These are phyloP conservation scores for Penicillium sp. DNA, from an alignment of 2,329 filamentous ascomycete genomes.

Conservation along the genomic window DNA sequence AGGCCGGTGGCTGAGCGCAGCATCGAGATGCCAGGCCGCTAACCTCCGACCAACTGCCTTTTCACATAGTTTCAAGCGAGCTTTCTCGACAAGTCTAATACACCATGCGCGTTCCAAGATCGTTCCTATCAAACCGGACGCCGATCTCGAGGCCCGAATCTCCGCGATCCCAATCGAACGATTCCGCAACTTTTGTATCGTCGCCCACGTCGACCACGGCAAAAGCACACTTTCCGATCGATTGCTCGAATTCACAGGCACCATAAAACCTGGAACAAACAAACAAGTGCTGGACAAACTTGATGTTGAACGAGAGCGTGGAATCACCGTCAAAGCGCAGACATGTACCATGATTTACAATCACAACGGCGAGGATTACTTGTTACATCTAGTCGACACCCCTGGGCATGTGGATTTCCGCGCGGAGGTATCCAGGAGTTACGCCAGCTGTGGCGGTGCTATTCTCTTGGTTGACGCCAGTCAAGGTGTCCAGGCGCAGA, in stretches of 20 bases:
- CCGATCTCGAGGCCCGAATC: conserved; percentile 62
- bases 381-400: conserved; percentile 93
- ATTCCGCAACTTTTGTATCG: conserved; percentile 94
- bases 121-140: conserved; percentile 27
- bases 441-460: conserved; percentile 93
- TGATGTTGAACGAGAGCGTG: conserved; percentile 92
- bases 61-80: conserved; percentile 25
- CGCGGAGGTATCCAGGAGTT: conserved; percentile 92
- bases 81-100: conserved; percentile 34
- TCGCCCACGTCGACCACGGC: conserved; percentile 97
- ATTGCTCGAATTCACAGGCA: conserved; percentile 89
- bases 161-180: conserved; percentile 54
- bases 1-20: conserved; percentile 49
- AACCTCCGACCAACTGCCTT: conserved; percentile 31
- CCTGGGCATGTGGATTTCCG: conserved; percentile 97
- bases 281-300: conserved; percentile 97
- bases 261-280: conserved; percentile 81
- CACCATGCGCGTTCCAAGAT: conserved; percentile 24
- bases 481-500: conserved; percentile 96
- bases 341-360: conserved; percentile 98
- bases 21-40: conserved; percentile 34
- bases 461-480: conserved; percentile 92
- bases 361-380: conserved; percentile 80
- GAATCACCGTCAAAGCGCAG: conserved; percentile 98
- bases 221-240: conserved; percentile 95